Conservation (phyloP, 176 grass and related monocot genomes). For the Thalia dealbata region DNA sequence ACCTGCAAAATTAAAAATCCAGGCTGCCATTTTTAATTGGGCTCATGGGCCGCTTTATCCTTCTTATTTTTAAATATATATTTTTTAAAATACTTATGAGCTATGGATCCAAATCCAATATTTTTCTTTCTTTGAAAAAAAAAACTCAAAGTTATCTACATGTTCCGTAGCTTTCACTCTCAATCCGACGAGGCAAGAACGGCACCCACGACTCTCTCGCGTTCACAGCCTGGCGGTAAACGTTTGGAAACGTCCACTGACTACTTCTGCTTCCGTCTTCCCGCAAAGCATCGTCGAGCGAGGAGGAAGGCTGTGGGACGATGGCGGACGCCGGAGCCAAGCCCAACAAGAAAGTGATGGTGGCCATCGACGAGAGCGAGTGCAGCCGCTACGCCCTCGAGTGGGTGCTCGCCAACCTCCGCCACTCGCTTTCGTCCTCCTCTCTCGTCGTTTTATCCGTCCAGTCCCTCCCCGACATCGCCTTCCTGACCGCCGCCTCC, state of each 20-base stretch:
- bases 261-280: neutral
- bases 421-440: constrained; percentile 10
- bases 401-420: constrained; percentile 17
- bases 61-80: too few species aligned
- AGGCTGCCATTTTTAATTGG: too few species aligned
- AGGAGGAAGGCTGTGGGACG: neutral
- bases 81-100: too few species aligned
- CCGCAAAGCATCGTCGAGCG: neutral
- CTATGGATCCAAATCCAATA: too few species aligned
- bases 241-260: too few species aligned
- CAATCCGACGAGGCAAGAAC: neutral
- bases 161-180: neutral
- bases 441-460: constrained; percentile 39
- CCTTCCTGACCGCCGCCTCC: constrained; percentile 34
- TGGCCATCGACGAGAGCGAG: constrained; percentile 26
- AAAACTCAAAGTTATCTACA: neutral
- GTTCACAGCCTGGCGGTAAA: too few species aligned
- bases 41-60: neutral
- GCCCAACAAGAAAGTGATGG: constrained; percentile 7
- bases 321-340: neutral
- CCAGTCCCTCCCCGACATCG: constrained; percentile 23
- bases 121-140: too few species aligned
- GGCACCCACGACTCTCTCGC: too few species aligned
- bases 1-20: too few species aligned
- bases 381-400: constrained; percentile 8